Conservation (phyloP, 192 early-diverging fungal genomes). For the Phycomyces nitens region DNA sequence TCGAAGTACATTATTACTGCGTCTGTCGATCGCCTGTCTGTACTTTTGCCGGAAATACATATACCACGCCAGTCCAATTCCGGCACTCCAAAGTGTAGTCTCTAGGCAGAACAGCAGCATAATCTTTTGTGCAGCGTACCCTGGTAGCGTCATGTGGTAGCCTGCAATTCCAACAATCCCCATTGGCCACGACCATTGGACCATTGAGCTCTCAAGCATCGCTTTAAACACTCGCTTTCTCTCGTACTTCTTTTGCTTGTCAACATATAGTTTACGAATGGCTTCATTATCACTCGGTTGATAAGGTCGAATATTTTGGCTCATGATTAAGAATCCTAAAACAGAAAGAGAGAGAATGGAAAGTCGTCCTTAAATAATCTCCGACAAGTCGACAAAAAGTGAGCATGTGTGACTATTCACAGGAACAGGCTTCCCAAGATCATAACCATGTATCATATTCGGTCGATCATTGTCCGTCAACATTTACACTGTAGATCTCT, state of each 20-base stretch:
- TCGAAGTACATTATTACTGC: neutral
- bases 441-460: too few species aligned
- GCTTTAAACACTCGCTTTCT: neutral
- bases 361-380: neutral
- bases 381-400: neutral
- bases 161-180: conserved; percentile 6
- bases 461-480: too few species aligned
- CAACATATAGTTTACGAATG: neutral
- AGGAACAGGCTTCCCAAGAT: too few species aligned
- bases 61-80: conserved; percentile 10
- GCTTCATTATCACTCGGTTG: neutral
- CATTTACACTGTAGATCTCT: too few species aligned
- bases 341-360: neutral
- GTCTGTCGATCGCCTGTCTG: neutral
- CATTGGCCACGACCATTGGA: conserved; percentile 6
- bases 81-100: conserved; percentile 1
- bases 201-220: neutral
- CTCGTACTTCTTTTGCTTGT: neutral
- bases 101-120: neutral
- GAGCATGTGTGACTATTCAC: neutral
- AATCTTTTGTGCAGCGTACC: too few species aligned
- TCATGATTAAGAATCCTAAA: neutral
- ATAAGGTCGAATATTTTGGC: conserved; percentile 12
- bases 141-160: neutral
- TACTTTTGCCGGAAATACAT: conserved; percentile 2